Evolutionary conservation across 148 eudicot species (phyloP).

Genomic region (Polygonum aviculare): DNA sequence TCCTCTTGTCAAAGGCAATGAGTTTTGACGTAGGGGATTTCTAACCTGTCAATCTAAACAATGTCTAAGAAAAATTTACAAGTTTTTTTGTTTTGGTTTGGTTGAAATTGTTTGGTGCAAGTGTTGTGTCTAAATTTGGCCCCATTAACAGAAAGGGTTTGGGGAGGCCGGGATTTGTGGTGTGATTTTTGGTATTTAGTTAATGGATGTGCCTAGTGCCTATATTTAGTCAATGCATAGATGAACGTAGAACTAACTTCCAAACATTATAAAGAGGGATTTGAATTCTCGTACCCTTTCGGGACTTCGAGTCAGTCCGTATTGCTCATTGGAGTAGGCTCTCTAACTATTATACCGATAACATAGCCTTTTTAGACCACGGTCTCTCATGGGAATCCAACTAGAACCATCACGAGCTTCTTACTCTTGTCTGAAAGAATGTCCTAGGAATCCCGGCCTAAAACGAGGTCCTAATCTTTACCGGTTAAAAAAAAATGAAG

Average conservation of each 20-base stretch:
- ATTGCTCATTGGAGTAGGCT: too few relatives aligned
- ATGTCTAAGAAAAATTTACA: neutral
- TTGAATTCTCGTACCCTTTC: too few relatives aligned
- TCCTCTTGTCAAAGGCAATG: neutral
- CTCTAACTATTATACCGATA: too few relatives aligned
- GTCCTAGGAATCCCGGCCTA: too few relatives aligned
- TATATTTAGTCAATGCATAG: constrained; percentile 1
- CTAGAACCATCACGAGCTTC: too few relatives aligned
- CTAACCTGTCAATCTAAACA: neutral
- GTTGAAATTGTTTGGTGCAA: neutral
- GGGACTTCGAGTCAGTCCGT: too few relatives aligned
- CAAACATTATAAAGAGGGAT: too few relatives aligned
- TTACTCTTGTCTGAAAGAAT: too few relatives aligned
- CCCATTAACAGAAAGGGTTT: neutral
- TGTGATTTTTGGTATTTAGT: neutral
- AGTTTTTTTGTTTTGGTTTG: neutral
- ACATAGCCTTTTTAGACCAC: too few relatives aligned
- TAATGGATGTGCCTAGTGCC: neutral
- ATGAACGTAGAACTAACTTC: neutral
- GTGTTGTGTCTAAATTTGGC: neutral
- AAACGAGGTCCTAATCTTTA: too few relatives aligned
- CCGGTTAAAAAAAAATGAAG: too few relatives aligned
- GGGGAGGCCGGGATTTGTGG: neutral
- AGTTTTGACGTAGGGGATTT: neutral
- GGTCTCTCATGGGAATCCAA: too few relatives aligned